Evolutionary conservation across 345 rosid species (phyloP), one percentile per base, ranked within the genome.

Genomic region (Raphanus sativus): DNA sequence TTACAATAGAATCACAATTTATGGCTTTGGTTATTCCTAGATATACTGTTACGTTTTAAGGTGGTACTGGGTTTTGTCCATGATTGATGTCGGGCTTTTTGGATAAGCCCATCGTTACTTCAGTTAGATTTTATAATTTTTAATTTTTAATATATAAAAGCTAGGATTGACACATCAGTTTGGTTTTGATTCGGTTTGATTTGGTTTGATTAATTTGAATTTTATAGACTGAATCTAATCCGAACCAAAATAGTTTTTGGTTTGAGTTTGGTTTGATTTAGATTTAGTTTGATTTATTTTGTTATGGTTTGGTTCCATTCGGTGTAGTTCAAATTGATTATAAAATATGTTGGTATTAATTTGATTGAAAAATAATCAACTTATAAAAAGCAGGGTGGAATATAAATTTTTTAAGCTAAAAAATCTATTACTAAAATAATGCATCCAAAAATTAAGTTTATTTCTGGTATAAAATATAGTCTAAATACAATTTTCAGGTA

Each of bases 21-120:
- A 33, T 64, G 69, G 62, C 50, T 50, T 73, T 45, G 62, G 34
- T 50, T 30, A 62, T 63, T 63, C 25, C n/a, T 73, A 29, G 32
- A 29, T 62, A 15, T 11, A 56, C 25, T 8, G 10, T 36, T 26
- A 17, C 21, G 25, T 29, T 17, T 21, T 5, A 72, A 16, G 4
- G 52, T 40, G 58, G 17, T 56, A 66, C 5, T 56, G 65, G 71
- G 32, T 28, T 65, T 56, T 9, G 59, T 38, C 50, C 42, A 55
- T 54, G 24, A 55, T 38, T 55, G 1, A 7, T 55, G 0, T 40
- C 16, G 59, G 71, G 25, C 78, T 71, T 75, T 36, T 38, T 33
- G 2, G 9, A 32, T 62, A 62, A 62, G 66, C 42, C 62, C 76
- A 62, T 62, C 30, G 24, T 48, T 11, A 45, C 52, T 42, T 9